A percentile compares a stretch with the other conserved stretches of the same genome.
These are phyloP conservation scores for Przewalskia tangutica DNA, from an alignment of 257 asterid genomes.

Conservation along the genomic window DNA sequence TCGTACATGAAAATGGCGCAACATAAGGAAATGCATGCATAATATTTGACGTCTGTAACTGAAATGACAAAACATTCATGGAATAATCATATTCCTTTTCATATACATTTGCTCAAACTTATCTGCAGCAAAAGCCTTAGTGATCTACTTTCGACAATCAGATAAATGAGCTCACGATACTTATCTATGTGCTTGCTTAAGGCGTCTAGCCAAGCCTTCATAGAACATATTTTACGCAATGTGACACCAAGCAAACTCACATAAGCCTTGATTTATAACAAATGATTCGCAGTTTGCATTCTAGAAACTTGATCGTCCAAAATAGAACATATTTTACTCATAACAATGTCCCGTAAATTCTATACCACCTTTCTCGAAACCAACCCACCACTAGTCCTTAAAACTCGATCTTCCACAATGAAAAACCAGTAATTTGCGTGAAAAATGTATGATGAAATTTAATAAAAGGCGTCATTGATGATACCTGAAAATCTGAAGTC, in stretches of 20 bases:
- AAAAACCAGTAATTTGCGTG: conserved; percentile 98
- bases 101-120: conserved; percentile 95
- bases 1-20: conserved; percentile 87
- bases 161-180: conserved; percentile 82
- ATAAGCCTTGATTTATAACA: conserved; percentile 88
- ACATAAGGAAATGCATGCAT: conserved; percentile 94
- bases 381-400: conserved; percentile 85
- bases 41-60: conserved; percentile 81
- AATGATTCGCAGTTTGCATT: conserved; percentile 96
- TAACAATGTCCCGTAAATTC: conserved; percentile 95
- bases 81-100: conserved; percentile 94
- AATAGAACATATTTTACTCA: conserved; percentile 89
- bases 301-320: conserved; percentile 95
- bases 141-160: conserved; percentile 80
- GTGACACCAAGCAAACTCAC: conserved; percentile 95
- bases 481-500: conserved; percentile 94
- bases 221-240: conserved; percentile 68
- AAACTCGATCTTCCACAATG: conserved; percentile 83
- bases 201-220: conserved; percentile 83
- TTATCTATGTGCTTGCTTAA: conserved; percentile 90
- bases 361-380: conserved; percentile 82
- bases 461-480: conserved; percentile 91
- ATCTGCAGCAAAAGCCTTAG: conserved; percentile 83
- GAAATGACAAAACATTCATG: conserved; percentile 89
- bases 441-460: conserved; percentile 91